Evolutionary conservation across 305 asterid genomes (phyloP).

Genomic region (Caryopteris hybrid): DNA sequence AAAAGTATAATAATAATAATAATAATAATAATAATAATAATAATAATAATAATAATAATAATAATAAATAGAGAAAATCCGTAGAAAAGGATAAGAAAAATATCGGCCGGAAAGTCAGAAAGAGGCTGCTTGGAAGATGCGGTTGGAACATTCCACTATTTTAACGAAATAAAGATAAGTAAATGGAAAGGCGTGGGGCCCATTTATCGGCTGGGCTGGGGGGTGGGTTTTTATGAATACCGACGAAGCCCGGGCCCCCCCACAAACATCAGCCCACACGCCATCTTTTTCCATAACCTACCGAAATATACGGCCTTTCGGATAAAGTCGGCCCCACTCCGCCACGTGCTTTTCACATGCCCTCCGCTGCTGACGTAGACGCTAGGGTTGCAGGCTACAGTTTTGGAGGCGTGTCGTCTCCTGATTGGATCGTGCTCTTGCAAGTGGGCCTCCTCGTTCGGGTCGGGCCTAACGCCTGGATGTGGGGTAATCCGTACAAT

Average conservation of each 20-base stretch:
- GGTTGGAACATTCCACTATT: conserved; percentile 28
- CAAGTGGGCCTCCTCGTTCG: background rate
- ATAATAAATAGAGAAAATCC: too few species aligned
- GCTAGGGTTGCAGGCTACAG: background rate
- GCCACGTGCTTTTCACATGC: conserved; percentile 28
- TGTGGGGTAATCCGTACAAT: conserved; percentile 15
- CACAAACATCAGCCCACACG: conserved; percentile 31
- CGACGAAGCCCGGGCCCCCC: conserved; percentile 30
- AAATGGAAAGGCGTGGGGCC: conserved; percentile 4
- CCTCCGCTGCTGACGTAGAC: background rate
- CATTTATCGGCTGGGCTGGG: conserved; percentile 7
- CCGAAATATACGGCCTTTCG: conserved; percentile 28
- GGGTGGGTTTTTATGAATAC: conserved; percentile 30
- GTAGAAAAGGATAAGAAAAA: too few species aligned
- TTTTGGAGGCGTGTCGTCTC: background rate
- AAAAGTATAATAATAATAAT: too few species aligned
- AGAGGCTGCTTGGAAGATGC: conserved; percentile 11
- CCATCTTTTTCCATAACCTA: conserved; percentile 20
- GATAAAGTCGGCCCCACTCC: conserved; percentile 45
- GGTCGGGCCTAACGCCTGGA: background rate
- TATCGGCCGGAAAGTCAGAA: background rate
- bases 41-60: too few species aligned
- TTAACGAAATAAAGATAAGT: background rate
- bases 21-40: too few species aligned
- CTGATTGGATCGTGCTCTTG: background rate